Base-by-base conservation (phyloP, 257 asterid species). In the Nicotiana tomentosiformis region DNA sequence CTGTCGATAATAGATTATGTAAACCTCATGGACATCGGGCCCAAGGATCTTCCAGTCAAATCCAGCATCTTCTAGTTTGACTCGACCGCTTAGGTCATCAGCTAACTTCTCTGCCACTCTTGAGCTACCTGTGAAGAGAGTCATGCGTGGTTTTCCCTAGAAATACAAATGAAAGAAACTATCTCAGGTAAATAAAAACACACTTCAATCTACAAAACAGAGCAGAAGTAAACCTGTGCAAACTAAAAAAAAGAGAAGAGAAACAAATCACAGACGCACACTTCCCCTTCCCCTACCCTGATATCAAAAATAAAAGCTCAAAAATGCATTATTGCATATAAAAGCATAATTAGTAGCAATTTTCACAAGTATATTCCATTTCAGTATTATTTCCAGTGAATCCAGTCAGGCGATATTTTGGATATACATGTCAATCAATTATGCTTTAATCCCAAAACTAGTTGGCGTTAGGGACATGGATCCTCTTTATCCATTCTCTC, bases 11-110 rank as follows among this genome's bases (percentile, higher is more conserved):
- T 62, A 26, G 10, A 66, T 18, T 26, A 39, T 49, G 66, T 53
- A 66, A 58, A 96, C 98, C 98, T 94, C 93, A 7, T 90, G 91
- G 55, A 96, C 98, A 84, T 96, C 98, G 7, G 98, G 99, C 53
- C 99, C 98, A 77, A 96, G 97, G 85, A 96, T 87, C 91, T 96
- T 96, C 99, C 99, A 96, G 81, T 96, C 98, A 35, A 96, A 96
- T 53, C 99, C 99, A 77, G 98, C 98, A 90, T 96, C 99, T 89
- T 96, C 98, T 55, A 96, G 84, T 84, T 89, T 94, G 87, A 96
- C 67, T 76, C 95, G 93, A 20, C 99, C 99, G 30, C 89, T 89
- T 66, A 96, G 86, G 89, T 96, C 99, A 61, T 84, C 85, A 49
- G 97, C 97, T 84, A 96, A 86, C 86, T 94, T 96, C 83, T 96